Base-by-base conservation (phyloP, 352 stramenopile species). In the Phytopythium ostracodes region DNA sequence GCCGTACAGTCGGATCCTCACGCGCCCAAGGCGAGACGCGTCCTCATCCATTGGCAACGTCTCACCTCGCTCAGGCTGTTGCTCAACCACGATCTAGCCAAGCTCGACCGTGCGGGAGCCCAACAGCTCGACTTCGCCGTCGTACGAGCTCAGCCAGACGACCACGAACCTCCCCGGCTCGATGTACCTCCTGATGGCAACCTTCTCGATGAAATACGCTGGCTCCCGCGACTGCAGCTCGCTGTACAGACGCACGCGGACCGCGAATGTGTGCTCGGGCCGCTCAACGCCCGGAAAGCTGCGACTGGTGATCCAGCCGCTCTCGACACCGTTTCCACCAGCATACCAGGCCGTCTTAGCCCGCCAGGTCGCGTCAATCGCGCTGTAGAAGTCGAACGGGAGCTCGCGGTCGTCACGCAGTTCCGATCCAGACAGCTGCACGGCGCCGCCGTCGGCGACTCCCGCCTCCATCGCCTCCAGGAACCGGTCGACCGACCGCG, bases 111-210 rank as follows among this genome's bases (percentile, higher is more conserved):
- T 66, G 8, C 57, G 63, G 11, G 68, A 56, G 1, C 71, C 73
- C 0, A 64, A 54, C 11, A 79, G 56, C 1, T 71, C 68, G 2
- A 66, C 54, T 57, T 81, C 73, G 1, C 71, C 71, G 7, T 68
- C 68, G 36, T 67, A 79, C 5, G 75, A 49, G 31, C 66, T 65
- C 50, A 62, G 31, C 65, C 70, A 76, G 27, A 79, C 63, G n/a
- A 77, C 35, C 4, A 81, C 66, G 3, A 73, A 38, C 7, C 63
- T 62, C 7, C 68, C 60, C 2, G 60, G 63, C 42, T 76, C 63
- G 12, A 79, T 56, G 50, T 81, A 79, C 57, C 68, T 66, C 56
- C 73, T 66, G 27, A 77, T 40, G 58, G 71, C 71, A 17, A 81
- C 43, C 24, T 76, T 76, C 18, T 72, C 52, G 59, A 68, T 68